Evolutionary conservation across 2,329 filamentous ascomycete species (phyloP), one percentile per base, ranked within the genome.

Genomic region (Exophiala calicioides): DNA sequence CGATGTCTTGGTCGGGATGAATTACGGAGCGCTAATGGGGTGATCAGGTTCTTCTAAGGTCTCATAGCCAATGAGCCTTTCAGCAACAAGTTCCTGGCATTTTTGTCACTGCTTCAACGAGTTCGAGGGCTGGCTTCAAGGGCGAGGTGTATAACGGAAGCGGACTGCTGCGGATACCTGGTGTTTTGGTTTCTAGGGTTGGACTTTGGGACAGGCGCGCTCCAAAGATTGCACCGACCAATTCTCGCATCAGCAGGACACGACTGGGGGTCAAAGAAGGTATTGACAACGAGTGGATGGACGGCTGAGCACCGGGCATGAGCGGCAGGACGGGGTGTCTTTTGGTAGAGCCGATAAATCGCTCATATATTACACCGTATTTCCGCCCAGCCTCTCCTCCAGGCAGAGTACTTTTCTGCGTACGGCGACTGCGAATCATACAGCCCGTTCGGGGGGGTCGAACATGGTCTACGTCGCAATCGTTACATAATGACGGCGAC

Each of bases 11-110:
- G 47, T 41, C 47, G n/a, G 34, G 47, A 7, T 52, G 42, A 52
- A 24, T 12, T 8, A 32, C 27, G 30, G 21, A 35, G 32, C 33
- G 40, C 53, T 56, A 52, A 53, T 41, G 18, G 40, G 23, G 41
- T 43, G 34, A 40, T 19, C 35, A 57, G 54, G 41, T 57, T 34
- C 38, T 57, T 10, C 44, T 57, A 19, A 48, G 54, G 40, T 41
- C 51, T 54, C 54, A 55, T 43, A 57, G 54, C 49, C 36, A 41
- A 38, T 55, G 42, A 52, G 31, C 35, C 42, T 40, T 16, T 18
- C 16, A 23, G 19, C 27, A 32, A 18, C 16, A n/a, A 26, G 19
- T 8, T 10, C 12, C 9, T 9, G 9, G n/a, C 20, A 18, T 34
- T 34, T 27, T 27, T 27, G 24, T 27, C 24, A 27, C 24, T n/a